These are phyloP conservation scores for Pyracantha coccinea DNA, from an alignment of 331 rosid species.

Conservation along the genomic window DNA sequence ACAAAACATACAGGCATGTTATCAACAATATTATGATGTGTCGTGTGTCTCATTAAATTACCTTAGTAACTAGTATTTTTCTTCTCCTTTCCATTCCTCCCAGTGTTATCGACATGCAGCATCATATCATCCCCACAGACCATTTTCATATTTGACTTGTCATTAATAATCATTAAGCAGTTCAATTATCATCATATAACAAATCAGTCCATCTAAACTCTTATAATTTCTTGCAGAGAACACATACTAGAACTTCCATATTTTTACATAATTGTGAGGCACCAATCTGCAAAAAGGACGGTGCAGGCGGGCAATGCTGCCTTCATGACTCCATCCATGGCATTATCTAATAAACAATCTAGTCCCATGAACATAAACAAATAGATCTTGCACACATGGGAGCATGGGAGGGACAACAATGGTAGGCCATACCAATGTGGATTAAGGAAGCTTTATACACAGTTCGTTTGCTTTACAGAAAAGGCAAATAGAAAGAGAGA, in stretches of 20 bases:
- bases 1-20: too few species aligned
- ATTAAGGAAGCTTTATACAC: slow-evolving; percentile 1
- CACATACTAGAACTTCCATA: slow-evolving; percentile 15
- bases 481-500: slow-evolving; percentile 14
- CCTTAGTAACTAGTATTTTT: not conserved
- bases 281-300: slow-evolving; percentile 26
- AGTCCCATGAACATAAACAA: slow-evolving; percentile 19
- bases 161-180: not conserved
- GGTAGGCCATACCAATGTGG: slow-evolving; percentile 18
- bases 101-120: not conserved
- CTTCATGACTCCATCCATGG: not conserved
- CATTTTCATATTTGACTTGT: not conserved
- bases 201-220: not conserved
- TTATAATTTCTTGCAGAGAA: not conserved
- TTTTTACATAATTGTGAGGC: slow-evolving; percentile 35
- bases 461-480: slow-evolving; percentile 29
- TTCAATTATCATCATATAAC: not conserved
- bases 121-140: not conserved
- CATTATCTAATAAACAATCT: not conserved
- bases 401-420: slow-evolving; percentile 16
- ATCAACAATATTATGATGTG: too few species aligned
- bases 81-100: not conserved
- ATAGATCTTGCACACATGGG: not conserved
- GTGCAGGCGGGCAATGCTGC: slow-evolving; percentile 29
- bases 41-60: not conserved